Conservation (phyloP, 495 filamentous ascomycete genomes). For the Aspergillus ostianus region DNA sequence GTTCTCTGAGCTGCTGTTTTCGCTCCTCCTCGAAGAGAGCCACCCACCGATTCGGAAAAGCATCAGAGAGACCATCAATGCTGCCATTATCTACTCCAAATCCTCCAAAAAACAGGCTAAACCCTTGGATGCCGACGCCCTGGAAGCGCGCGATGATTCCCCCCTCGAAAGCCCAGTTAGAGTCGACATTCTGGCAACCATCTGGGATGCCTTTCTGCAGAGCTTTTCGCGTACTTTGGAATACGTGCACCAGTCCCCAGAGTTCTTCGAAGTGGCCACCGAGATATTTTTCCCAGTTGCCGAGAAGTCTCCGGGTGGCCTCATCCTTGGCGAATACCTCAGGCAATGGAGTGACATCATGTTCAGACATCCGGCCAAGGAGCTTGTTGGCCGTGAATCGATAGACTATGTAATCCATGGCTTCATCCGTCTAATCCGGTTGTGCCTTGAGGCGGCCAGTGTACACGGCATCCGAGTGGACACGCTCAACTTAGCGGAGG, state of each 20-base stretch:
- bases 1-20: conserved; percentile 40
- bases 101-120: conserved; percentile 25
- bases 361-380: conserved; percentile 50
- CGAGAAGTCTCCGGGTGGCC: conserved; percentile 43
- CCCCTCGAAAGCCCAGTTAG: conserved; percentile 25
- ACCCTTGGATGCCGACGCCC: conserved; percentile 3
- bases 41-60: conserved; percentile 34
- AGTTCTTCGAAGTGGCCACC: conserved; percentile 56
- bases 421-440: conserved; percentile 45
- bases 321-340: conserved; percentile 53
- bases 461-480: conserved; percentile 42
- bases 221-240: conserved; percentile 46
- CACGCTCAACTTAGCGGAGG: conserved; percentile 51
- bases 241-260: conserved; percentile 46
- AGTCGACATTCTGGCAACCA: conserved; percentile 42
- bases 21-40: conserved; percentile 35
- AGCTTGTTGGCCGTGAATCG: conserved; percentile 52
- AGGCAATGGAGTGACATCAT: conserved; percentile 54
- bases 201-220: conserved; percentile 53
- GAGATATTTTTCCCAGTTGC: conserved; percentile 55
- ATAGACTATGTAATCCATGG: conserved; percentile 50
- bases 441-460: conserved; percentile 49
- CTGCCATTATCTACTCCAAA: conserved; percentile 31
- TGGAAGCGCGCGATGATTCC: conserved; percentile 12
- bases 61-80: conserved; percentile 36